phyloP scores from a whole-genome alignment of 805 yeast genomes.

The Saccharomycodes ludwigii region DNA sequence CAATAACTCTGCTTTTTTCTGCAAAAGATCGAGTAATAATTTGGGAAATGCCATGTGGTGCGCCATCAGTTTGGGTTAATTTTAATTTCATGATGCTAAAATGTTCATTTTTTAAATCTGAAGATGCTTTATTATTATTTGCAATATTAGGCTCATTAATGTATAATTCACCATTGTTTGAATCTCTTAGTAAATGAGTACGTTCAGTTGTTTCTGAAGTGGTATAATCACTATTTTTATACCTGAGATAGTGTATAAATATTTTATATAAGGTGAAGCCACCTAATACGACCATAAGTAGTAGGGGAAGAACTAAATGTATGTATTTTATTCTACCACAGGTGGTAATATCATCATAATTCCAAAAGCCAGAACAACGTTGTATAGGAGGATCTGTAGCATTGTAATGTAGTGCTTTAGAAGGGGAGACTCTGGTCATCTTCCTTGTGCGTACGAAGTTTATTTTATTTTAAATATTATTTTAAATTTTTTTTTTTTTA shows the following conservation, averaged over 20 bases:
- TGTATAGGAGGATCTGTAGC: background rate
- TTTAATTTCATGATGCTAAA: slow-evolving; percentile 49
- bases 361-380: slow-evolving; percentile 29
- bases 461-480: background rate
- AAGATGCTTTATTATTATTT: slow-evolving; percentile 1
- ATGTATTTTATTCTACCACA: slow-evolving; percentile 35
- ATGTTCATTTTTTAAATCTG: slow-evolving; percentile 38
- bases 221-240: slow-evolving; percentile 8
- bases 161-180: slow-evolving; percentile 4
- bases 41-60: slow-evolving; percentile 42
- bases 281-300: slow-evolving; percentile 5
- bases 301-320: slow-evolving; percentile 22
- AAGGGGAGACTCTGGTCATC: no score
- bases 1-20: slow-evolving; percentile 43
- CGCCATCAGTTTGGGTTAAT: slow-evolving; percentile 46
- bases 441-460: no score
- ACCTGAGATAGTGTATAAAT: slow-evolving; percentile 11
- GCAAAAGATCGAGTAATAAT: slow-evolving; percentile 33
- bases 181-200: slow-evolving; percentile 13
- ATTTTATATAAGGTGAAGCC: slow-evolving; percentile 10
- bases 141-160: slow-evolving; percentile 6
- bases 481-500: background rate
- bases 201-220: slow-evolving; percentile 10
- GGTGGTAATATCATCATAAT: slow-evolving; percentile 46
- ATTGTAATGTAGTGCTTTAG: background rate